phyloP scores from a whole-genome alignment of 805 yeast species.

The Suhomyces pyralidae region DNA sequence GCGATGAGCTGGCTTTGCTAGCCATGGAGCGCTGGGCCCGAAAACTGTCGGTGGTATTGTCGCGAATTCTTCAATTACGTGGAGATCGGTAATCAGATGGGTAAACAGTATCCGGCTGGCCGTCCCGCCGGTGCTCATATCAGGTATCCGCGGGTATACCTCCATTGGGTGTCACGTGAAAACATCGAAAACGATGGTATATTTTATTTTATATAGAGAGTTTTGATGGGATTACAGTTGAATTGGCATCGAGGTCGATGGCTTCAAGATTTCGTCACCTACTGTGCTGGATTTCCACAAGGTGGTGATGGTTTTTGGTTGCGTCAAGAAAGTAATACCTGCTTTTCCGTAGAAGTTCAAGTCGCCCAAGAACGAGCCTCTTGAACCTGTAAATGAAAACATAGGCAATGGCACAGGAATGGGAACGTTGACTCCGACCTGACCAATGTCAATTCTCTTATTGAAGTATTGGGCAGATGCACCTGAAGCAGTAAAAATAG shows the following conservation, averaged over 20 bases:
- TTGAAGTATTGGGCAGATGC: slow-evolving; percentile 68
- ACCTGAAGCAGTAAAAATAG: slow-evolving; percentile 69
- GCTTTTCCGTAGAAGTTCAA: slow-evolving; percentile 77
- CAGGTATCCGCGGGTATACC: background rate
- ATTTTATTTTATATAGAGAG: background rate
- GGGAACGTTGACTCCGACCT: slow-evolving; percentile 75
- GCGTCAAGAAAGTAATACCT: slow-evolving; percentile 70
- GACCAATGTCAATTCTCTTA: slow-evolving; percentile 67
- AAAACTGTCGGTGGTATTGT: background rate
- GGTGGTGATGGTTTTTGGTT: slow-evolving; percentile 70
- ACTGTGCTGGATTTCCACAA: slow-evolving; percentile 60
- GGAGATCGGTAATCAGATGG: background rate
- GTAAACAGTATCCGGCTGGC: background rate
- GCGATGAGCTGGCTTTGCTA: background rate
- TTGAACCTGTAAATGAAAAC: slow-evolving; percentile 77
- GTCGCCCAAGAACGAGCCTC: slow-evolving; percentile 74
- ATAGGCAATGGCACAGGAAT: slow-evolving; percentile 80
- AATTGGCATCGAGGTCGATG: slow-evolving; percentile 67
- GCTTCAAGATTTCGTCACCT: slow-evolving; percentile 43
- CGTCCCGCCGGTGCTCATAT: background rate
- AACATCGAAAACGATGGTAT: background rate
- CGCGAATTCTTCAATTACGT: background rate
- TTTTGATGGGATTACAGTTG: slow-evolving; percentile 33
- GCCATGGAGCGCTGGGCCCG: background rate
- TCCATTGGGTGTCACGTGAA: background rate